Base-by-base conservation (phyloP, 176 grass and related monocot species). In the Thinopyrum elongatum region DNA sequence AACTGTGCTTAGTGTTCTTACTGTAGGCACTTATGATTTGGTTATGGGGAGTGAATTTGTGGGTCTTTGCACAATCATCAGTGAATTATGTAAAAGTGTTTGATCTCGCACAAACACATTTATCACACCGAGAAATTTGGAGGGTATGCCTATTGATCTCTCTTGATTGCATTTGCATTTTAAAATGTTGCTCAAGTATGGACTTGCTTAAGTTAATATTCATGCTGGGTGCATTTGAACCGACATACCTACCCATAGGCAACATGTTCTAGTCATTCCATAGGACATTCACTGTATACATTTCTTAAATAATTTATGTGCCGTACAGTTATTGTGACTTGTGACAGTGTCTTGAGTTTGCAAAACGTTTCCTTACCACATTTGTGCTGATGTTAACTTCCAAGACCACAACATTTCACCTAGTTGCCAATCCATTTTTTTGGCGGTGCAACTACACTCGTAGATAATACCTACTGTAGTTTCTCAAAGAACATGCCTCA, bases 1-100 rank as follows among this genome's bases (percentile, higher is more conserved):
- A 62, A 82, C 15, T 78, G 29, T 79, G 44, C 22, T 66, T 73
- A 34, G 59, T 88, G 81, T 84, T 75, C 57, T 90, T 75, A 57
- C 65, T 90, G 25, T 44, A 99, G 97, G 95, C 93, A 65, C 81
- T 99, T 80, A 94, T 94, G 94, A 93, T 99, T 88, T 99, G 97
- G 97, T 82, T 99, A 27, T 99, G 97, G 97, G 97, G 97, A 80
- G 75, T 99, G 81, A 99, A 96, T 85, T 74, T 99, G 70, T 99
- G 97, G 92, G 94, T 96, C 55, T 99, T 99, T 84, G 82, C 97
- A 3, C 93, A 94, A 77, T 99, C 97, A 85, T 91, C 94, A 65
- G 86, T 96, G 30, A 99, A 86, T 71, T 99, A 96, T 83, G 82
- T 90, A 84, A 93, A 84, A 81, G 87, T 99, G 53, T 99, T 99